These are phyloP conservation scores for Bimuria novae-zelandiae DNA, from an alignment of 2,329 filamentous ascomycete genomes.

Conservation along the genomic window DNA sequence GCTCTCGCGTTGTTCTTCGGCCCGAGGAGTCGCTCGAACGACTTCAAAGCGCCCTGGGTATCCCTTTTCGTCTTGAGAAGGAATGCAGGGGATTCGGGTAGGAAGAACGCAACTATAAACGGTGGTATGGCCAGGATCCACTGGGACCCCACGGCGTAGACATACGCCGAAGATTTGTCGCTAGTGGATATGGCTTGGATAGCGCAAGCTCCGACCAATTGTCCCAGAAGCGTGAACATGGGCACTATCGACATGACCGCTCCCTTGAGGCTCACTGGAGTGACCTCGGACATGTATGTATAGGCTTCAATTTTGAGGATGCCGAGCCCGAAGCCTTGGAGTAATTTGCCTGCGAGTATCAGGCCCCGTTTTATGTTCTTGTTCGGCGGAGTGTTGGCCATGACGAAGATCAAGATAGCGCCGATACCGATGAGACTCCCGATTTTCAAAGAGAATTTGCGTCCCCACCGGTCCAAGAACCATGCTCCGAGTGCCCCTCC, in stretches of 20 bases:
- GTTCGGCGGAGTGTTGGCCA: constrained; percentile 35
- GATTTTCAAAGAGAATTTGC: constrained; percentile 43
- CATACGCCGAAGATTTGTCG: constrained; percentile 34
- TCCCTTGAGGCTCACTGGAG: constrained; percentile 50
- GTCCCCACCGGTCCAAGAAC: constrained; percentile 49
- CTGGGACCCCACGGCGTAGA: constrained; percentile 46
- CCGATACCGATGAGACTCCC: constrained; percentile 46
- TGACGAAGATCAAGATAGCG: constrained; percentile 45
- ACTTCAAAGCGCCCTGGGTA: constrained; percentile 45
- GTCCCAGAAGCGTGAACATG: constrained; percentile 51
- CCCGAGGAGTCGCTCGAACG: constrained; percentile 55
- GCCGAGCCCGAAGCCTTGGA: constrained; percentile 51
- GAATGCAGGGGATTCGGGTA: constrained; percentile 57
- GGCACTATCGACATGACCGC: constrained; percentile 52
- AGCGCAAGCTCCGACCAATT: constrained; percentile 50
- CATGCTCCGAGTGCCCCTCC: constrained; percentile 47
- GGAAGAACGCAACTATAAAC: constrained; percentile 46
- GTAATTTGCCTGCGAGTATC: constrained; percentile 50
- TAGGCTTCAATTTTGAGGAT: constrained; percentile 49
- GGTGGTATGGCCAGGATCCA: constrained; percentile 48
- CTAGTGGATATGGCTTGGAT: constrained; percentile 38
- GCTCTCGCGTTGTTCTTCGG: constrained; percentile 33
- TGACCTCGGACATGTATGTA: constrained; percentile 54
- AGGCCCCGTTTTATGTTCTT: constrained; percentile 41
- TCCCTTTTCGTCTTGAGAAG: constrained; percentile 46